Percentiles rank a stretch among this genome's conserved stretches.
These are phyloP conservation scores for Trypanosomatidae sp. DNA, from an alignment of 208 protist species.

Conservation along the genomic window DNA sequence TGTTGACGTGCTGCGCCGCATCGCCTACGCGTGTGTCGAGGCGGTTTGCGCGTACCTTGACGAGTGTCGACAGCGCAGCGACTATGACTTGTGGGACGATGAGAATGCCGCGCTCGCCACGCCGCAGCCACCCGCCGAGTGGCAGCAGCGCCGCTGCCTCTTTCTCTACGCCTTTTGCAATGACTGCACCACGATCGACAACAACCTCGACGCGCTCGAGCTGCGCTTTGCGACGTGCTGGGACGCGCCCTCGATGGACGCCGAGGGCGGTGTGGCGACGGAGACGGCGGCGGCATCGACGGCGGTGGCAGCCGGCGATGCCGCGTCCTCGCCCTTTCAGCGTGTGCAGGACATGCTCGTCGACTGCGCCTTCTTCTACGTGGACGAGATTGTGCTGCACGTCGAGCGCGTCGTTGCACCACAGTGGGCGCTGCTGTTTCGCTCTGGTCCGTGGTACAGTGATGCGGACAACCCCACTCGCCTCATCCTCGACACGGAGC, in stretches of 20 bases:
- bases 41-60: slow-evolving; percentile 61
- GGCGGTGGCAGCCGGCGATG: slow-evolving; percentile 3
- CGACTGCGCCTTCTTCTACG: slow-evolving; percentile 57
- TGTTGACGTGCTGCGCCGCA: slow-evolving; percentile 52
- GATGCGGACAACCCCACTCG: slow-evolving; percentile 54
- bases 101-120: slow-evolving; percentile 16
- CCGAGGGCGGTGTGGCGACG: neutral
- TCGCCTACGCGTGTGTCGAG: slow-evolving; percentile 63
- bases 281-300: neutral
- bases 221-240: slow-evolving; percentile 74
- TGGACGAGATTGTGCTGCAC: slow-evolving; percentile 75
- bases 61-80: slow-evolving; percentile 57
- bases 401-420: slow-evolving; percentile 59
- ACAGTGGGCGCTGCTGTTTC: slow-evolving; percentile 68
- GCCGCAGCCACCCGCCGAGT: slow-evolving; percentile 27
- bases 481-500: slow-evolving; percentile 68
- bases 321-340: slow-evolving; percentile 37
- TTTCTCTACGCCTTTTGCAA: slow-evolving; percentile 83
- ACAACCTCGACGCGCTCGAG: slow-evolving; percentile 79
- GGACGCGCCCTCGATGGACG: slow-evolving; percentile 8
- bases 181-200: slow-evolving; percentile 73
- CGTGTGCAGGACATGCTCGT: slow-evolving; percentile 47
- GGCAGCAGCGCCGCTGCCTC: slow-evolving; percentile 53
- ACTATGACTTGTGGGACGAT: slow-evolving; percentile 81
- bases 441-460: slow-evolving; percentile 51